Base-by-base conservation (phyloP, 371 early-diverging fungal species). In the Mortierella sp. region DNA sequence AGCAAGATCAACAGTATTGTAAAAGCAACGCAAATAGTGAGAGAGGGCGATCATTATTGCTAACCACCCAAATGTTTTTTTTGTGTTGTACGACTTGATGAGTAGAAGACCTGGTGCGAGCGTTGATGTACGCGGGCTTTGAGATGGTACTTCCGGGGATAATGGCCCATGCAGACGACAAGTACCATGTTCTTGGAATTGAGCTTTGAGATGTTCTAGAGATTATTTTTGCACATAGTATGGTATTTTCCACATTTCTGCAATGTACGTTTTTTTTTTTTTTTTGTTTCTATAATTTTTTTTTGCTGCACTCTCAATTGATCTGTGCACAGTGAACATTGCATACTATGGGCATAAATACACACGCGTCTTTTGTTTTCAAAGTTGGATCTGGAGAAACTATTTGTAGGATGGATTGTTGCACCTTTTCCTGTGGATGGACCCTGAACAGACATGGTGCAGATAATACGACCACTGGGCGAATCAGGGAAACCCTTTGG, bases 41-140 rank as follows among this genome's bases (percentile, higher is more conserved):
- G 42, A 38, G 42, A 38, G 42, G 42, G 5, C 42, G 42, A 38
- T 38, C 42, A 38, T 58, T 52, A 45, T 50, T 75, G 26, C 21
- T 70, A 50, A 44, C 63, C 50, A 78, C 79, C 80, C 34, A 73
- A 79, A 21, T 78, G 50, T 50, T 50, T 31, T 14, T 5, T 34
- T 16, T 31, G n/a, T 28, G 63, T 19, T 10, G 63, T 31, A 31
- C 19, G 19, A 31, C 63, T 63, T 31, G 63, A 31, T 50, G 16
- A 16, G 16, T 63, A 63, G 63, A 28, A 31, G 31, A 63, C 16
- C 28, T 86, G 21, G 82, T 80, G 31, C 82, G 82, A 48, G 75
- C 87, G 2, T 52, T 86, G 80, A 80, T 86, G 87, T 86, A 86
- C 58, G 87, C 83, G 6, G 80, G 80, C 9, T 86, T 86, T 42